These are phyloP conservation scores for Neurospora sp. DNA, from an alignment of 495 filamentous ascomycete genomes.

Conservation along the genomic window DNA sequence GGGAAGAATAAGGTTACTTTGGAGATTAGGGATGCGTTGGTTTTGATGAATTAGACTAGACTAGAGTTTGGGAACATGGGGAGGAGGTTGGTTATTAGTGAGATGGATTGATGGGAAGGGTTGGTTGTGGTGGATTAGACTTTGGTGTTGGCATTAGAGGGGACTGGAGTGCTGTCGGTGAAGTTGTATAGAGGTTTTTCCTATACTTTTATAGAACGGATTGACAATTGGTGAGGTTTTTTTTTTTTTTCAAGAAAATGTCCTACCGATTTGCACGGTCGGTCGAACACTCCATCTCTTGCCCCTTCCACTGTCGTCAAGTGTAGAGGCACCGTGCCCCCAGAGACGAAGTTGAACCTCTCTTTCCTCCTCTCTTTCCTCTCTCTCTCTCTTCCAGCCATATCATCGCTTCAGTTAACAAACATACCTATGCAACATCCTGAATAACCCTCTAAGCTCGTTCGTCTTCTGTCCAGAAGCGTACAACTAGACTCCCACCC, in stretches of 20 bases:
- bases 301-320: background rate
- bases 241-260: background rate
- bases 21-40: constrained; percentile 36
- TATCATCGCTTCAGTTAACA: background rate
- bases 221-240: background rate
- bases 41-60: background rate
- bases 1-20: constrained; percentile 39
- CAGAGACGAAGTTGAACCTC: background rate
- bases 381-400: background rate
- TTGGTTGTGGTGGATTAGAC: background rate
- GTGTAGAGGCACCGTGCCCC: background rate
- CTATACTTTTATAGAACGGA: background rate
- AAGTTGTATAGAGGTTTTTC: background rate
- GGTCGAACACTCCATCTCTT: background rate
- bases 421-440: too few species aligned
- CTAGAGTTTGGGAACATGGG: background rate
- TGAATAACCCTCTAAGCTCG: too few species aligned
- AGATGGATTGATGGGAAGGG: background rate
- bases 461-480: too few species aligned
- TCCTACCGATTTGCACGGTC: background rate
- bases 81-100: background rate
- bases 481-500: background rate
- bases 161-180: background rate
- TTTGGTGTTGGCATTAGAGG: background rate
- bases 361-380: background rate